phyloP scores from a whole-genome alignment of 441 rosid species.

The Corymbia calophylla region DNA sequence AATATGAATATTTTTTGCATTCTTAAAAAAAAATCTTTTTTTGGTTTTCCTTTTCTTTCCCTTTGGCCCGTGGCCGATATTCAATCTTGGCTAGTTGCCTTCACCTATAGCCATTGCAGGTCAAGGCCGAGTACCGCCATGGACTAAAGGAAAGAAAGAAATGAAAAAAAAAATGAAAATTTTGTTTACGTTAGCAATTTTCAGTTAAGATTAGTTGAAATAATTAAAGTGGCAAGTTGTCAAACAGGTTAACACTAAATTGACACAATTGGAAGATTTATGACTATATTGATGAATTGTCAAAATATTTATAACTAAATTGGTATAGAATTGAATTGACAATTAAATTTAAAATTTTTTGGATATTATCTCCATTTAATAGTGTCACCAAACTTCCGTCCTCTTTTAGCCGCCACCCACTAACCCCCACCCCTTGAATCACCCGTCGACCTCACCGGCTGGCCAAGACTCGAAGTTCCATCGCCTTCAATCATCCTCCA shows the following conservation, averaged over 20 bases:
- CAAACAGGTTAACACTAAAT: no score
- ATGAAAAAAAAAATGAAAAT: no score
- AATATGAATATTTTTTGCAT: background rate
- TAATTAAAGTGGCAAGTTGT: accelerated
- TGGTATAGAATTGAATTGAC: accelerated
- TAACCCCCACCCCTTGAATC: background rate
- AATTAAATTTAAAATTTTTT: no score
- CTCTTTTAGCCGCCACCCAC: background rate
- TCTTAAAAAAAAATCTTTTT: no score
- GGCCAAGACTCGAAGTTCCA: accelerated
- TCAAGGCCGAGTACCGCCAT: accelerated
- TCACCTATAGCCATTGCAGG: accelerated
- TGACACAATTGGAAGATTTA: no score
- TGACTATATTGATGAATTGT: no score
- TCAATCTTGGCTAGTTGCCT: background rate
- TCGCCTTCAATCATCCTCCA: background rate
- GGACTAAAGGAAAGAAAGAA: background rate
- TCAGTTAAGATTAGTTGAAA: accelerated
- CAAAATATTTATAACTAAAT: no score
- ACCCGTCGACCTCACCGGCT: accelerated
- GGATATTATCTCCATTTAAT: background rate
- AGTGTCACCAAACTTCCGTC: background rate
- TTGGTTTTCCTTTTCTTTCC: background rate
- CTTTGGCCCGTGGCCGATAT: background rate
- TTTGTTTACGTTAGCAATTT: background rate